Evolutionary conservation across 2,329 filamentous ascomycete genomes (phyloP), one percentile per base, ranked within the genome.

Genomic region (Xylaria polymorpha): DNA sequence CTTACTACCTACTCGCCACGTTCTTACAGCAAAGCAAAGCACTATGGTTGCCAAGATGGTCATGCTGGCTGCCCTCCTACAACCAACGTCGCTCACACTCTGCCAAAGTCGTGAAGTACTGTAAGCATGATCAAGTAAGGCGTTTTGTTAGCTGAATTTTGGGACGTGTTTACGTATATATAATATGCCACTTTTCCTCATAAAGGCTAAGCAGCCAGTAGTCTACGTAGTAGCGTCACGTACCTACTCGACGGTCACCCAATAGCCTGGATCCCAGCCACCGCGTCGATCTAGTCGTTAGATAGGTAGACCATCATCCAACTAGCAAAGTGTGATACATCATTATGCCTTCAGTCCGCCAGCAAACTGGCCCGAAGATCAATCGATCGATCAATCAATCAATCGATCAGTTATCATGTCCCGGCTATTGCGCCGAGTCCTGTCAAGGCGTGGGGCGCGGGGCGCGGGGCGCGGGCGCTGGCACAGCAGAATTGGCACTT

Each of bases 401-500:
- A 29, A 29, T 29, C 25, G 4, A 29, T 18, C 25, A 43, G 4
- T 25, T 25, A 29, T 20, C 46, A 29, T 29, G 22, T 29, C 46
- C 46, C 46, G 14, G 22, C 20, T 12, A 50, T 41, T 8, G 53
- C 53, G 53, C 53, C 53, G 32, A 57, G 56, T 44, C 39, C 22
- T 32, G 14, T 22, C 56, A 29, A 44, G 18, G 53, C 22, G 53
- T 8, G 25, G 25, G 25, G 25, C 25, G 25, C 25, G 25, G 25
- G 25, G 25, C 25, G 25, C 25, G 25, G 25, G 18, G 35, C 22
- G 53, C 9, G 51, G 51, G 32, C 18, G 32, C 35, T 56, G 32
- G 51, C 51, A 46, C 25, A 41, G 39, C 57, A 60, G 57, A 44
- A 43, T 58, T 44, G 44, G 56, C 37, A 32, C 56, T 44, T 44